These are phyloP conservation scores for Uronychia setigera DNA, from an alignment of 73 alveolate species.

Conservation along the genomic window DNA sequence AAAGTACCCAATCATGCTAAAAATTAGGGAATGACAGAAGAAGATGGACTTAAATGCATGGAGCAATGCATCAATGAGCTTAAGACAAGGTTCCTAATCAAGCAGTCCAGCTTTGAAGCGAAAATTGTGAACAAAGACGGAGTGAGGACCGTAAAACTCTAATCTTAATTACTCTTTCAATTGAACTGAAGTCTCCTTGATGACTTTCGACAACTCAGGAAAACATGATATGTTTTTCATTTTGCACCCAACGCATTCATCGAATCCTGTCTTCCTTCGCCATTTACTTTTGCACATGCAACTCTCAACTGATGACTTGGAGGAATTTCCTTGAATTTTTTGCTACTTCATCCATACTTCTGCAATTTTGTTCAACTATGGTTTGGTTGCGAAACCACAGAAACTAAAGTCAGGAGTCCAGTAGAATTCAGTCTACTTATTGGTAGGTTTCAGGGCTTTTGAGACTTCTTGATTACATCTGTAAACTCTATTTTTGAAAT, in stretches of 20 bases:
- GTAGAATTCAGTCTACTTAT: neutral
- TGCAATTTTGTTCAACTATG: neutral
- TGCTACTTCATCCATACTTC: neutral
- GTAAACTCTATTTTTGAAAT: neutral
- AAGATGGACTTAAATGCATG: slow-evolving; percentile 85
- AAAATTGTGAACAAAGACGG: slow-evolving; percentile 94
- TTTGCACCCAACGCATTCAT: neutral
- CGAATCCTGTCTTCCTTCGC: neutral
- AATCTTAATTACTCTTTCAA: neutral
- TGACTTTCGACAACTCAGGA: neutral
- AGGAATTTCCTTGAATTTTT: neutral
- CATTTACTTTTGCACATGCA: neutral
- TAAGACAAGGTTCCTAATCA: slow-evolving; percentile 85
- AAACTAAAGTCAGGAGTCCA: neutral
- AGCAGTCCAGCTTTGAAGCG: slow-evolving; percentile 80
- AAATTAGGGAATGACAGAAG: slow-evolving; percentile 77
- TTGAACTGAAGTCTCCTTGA: neutral
- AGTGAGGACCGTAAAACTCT: slow-evolving; percentile 51
- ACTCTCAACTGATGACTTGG: neutral
- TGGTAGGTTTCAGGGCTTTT: neutral
- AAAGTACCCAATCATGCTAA: slow-evolving; percentile 10
- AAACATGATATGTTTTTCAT: neutral
- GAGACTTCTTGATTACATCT: neutral
- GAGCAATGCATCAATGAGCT: slow-evolving; percentile 88
- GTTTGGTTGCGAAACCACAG: neutral